A percentile compares a stretch with the other conserved stretches of the same genome.
These are phyloP conservation scores for Forsythia suspensa DNA, from an alignment of 257 asterid genomes.

Conservation along the genomic window DNA sequence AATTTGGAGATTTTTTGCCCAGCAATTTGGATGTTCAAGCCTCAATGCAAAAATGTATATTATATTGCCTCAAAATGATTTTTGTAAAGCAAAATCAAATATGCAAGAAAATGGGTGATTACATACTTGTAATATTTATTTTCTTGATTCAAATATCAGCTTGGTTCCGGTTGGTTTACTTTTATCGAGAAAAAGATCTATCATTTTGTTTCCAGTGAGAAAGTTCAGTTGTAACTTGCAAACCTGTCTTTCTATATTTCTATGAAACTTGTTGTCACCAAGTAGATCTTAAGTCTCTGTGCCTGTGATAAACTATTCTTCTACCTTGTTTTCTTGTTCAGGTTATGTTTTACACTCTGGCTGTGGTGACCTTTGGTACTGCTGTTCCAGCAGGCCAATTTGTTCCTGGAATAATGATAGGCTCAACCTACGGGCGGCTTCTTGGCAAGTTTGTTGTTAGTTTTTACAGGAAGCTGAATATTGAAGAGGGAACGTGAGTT, in stretches of 20 bases:
- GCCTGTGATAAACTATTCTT: constrained; percentile 7
- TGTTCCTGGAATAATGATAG: constrained; percentile 98
- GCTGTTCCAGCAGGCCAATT: constrained; percentile 99
- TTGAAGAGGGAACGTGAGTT: constrained; percentile 99
- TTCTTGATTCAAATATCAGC: constrained; percentile 3
- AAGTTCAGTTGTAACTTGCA: neutral
- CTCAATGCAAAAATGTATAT: neutral
- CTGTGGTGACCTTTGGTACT: constrained; percentile 93
- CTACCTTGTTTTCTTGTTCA: constrained; percentile 32
- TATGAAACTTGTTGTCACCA: neutral
- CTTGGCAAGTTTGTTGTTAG: constrained; percentile 98
- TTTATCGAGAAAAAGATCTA: neutral
- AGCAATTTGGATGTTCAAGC: neutral
- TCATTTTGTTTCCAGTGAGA: neutral
- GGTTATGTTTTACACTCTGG: constrained; percentile 97
- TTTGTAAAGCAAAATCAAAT: neutral
- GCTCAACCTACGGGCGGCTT: constrained; percentile 97
- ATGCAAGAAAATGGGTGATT: constrained; percentile 2
- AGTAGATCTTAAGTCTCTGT: constrained; percentile 6
- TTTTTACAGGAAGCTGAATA: constrained; percentile 72
- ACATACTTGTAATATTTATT: neutral
- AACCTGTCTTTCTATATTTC: neutral
- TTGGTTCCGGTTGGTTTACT: neutral
- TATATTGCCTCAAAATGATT: neutral
- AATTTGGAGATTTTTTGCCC: neutral